These are phyloP conservation scores for Amaranthus hypochondriacus DNA, from an alignment of 148 eudicot species.

Conservation along the genomic window DNA sequence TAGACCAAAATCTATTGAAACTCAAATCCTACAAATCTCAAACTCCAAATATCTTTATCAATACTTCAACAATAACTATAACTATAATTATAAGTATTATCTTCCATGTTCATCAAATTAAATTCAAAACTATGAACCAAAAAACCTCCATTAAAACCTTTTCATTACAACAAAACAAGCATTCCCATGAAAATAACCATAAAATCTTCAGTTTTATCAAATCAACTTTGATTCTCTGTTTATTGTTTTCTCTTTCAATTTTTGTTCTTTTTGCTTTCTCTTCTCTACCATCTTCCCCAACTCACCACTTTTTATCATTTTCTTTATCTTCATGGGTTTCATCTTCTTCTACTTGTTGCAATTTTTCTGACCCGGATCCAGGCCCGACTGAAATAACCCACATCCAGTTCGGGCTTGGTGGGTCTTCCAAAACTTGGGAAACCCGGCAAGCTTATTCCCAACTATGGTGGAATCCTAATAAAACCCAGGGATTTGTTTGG, in stretches of 20 bases:
- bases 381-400: slow-evolving; percentile 49
- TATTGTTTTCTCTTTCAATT: slow-evolving; percentile 5
- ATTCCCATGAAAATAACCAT: neutral
- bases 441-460: slow-evolving; percentile 43
- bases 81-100: too few relatives aligned
- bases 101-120: too few relatives aligned
- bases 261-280: slow-evolving; percentile 4
- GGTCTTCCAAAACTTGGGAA: slow-evolving; percentile 61
- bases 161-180: neutral
- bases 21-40: neutral
- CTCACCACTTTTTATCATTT: slow-evolving; percentile 7
- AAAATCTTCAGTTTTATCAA: slow-evolving; percentile 1
- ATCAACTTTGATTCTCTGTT: neutral
- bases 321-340: slow-evolving; percentile 15
- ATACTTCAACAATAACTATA: too few relatives aligned
- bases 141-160: neutral
- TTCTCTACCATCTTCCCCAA: neutral
- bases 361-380: slow-evolving; percentile 7
- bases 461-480: slow-evolving; percentile 68
- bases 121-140: too few relatives aligned
- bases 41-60: neutral
- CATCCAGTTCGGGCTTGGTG: slow-evolving; percentile 61
- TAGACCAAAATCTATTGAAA: too few relatives aligned
- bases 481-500: slow-evolving; percentile 65
- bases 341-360: neutral